Base-by-base conservation (phyloP, 2,329 filamentous ascomycete species). In the Cladophialophora chaetospira region DNA sequence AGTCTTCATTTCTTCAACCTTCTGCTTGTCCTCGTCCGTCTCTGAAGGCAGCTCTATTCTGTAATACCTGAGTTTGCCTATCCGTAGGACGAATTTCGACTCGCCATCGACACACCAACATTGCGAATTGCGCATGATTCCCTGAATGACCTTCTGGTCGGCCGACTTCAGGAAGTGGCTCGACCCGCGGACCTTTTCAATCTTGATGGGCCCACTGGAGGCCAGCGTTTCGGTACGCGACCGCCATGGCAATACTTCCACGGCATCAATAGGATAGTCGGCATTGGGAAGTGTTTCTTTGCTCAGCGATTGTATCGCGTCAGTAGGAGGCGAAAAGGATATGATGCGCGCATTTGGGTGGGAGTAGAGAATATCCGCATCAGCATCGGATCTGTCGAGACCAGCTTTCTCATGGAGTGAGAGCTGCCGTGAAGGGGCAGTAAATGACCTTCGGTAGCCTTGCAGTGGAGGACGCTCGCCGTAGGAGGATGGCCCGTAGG, bases 41-140 rank as follows among this genome's bases (percentile, higher is more conserved):
- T 79, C 78, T 13, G 84, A 81, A 0, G 91, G 89, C 4, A 97
- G 75, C 69, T 97, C 92, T 66, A 97, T 94, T 62, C 92, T 86
- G 81, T 94, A 96, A 71, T 94, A 97, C 40, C 88, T 87, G 26
- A 92, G 87, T 42, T 87, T 84, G 19, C 91, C 82, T 63, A 95
- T 90, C 63, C 92, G 88, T 57, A 97, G 76, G n/a, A 96, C 88
- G 65, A 96, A 96, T 65, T 87, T 91, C 36, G 88, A 88, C 54
- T 86, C 82, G 55, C 90, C 88, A 70, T 95, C 89, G 28, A 97
- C 88, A 70, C 89, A 95, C 92, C 92, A 97, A 69, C 89, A 95
- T 72, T 96, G 91, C 57, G 91, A 95, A 71, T 90, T 90, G 21
- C 89, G 90, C 50, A 97, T 76, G 61, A 97, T 94, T 9, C 92